phyloP scores from a whole-genome alignment of 2,329 filamentous ascomycete species.

The Daldinia sp. region DNA sequence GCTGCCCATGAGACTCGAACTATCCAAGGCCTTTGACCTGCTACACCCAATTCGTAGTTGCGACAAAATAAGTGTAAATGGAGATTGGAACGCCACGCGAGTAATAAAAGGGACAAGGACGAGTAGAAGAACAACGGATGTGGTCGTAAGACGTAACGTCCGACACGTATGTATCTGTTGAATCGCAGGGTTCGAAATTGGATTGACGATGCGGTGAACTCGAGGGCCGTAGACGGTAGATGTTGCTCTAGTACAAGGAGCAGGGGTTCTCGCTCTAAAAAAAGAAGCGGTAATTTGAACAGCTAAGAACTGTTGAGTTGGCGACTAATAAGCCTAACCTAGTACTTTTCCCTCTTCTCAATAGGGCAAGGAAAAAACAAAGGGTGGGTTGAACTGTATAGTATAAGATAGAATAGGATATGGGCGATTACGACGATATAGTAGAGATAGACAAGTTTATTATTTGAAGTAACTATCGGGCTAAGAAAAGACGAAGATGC shows the following conservation, averaged over 20 bases:
- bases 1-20: constrained; percentile 38
- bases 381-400: background rate
- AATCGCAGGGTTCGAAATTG: constrained; percentile 17
- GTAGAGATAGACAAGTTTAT: background rate
- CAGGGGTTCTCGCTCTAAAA: constrained; percentile 21
- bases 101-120: background rate
- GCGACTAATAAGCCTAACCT: background rate
- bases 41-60: constrained; percentile 4
- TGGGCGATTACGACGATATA: constrained; percentile 1
- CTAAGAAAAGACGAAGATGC: background rate
- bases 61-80: constrained; percentile 2
- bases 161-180: constrained; percentile 16
- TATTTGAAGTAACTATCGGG: background rate
- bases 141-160: constrained; percentile 11
- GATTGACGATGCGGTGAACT: constrained; percentile 28
- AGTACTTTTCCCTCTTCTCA: background rate
- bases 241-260: constrained; percentile 17
- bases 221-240: too few species aligned
- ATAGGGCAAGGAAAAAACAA: constrained; percentile 1
- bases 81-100: background rate
- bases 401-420: background rate
- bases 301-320: constrained; percentile 1
- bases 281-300: constrained; percentile 7
- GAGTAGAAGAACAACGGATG: background rate
- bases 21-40: constrained; percentile 7